Percentiles rank a stretch among this genome's conserved stretches.
Evolutionary conservation across 2,329 filamentous ascomycete species (phyloP).

Genomic region (Pyrenochaeta sp.): DNA sequence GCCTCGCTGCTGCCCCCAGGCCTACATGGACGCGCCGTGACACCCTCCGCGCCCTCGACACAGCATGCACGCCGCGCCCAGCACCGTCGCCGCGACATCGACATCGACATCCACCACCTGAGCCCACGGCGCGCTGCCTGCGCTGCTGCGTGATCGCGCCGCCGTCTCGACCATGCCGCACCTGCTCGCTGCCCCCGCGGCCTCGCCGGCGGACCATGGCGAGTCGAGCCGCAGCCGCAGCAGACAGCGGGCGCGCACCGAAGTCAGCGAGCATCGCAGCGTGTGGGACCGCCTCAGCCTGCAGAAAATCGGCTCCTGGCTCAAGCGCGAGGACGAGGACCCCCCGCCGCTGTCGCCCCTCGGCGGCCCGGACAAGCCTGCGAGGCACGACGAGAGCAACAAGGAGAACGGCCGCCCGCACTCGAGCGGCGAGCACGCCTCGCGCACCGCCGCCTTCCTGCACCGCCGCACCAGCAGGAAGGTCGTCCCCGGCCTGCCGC

Average conservation of each 20-base stretch:
- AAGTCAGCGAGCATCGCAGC: conserved; percentile 42
- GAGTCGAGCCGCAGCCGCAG: conserved; percentile 39
- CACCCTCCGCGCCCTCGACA: conserved; percentile 32
- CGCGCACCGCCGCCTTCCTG: conserved; percentile 26
- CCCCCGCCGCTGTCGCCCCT: conserved; percentile 28
- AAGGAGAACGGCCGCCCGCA: conserved; percentile 46
- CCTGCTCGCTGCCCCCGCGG: conserved; percentile 28
- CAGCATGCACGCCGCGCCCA: conserved; percentile 40
- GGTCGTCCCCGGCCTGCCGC: conserved; percentile 80
- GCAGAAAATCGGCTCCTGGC: conserved; percentile 51
- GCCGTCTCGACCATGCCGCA: conserved; percentile 41
- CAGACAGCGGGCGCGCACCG: conserved; percentile 43
- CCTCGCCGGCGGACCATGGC: too few relatives aligned
- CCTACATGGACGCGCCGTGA: conserved; percentile 35
- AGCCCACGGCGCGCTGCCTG: too few relatives aligned
- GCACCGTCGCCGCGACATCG: too few relatives aligned
- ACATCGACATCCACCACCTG: too few relatives aligned
- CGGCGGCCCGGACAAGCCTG: conserved; percentile 16
- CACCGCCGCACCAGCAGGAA: conserved; percentile 53
- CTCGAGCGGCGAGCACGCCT: conserved; percentile 37
- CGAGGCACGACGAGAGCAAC: conserved; percentile 7
- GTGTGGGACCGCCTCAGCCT: conserved; percentile 48
- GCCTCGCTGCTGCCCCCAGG: conserved; percentile 14
- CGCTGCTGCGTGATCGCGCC: too few relatives aligned
- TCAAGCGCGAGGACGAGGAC: conserved; percentile 49